These are phyloP conservation scores for Bruguiera parviflora DNA, from an alignment of 345 rosid species.

Conservation along the genomic window DNA sequence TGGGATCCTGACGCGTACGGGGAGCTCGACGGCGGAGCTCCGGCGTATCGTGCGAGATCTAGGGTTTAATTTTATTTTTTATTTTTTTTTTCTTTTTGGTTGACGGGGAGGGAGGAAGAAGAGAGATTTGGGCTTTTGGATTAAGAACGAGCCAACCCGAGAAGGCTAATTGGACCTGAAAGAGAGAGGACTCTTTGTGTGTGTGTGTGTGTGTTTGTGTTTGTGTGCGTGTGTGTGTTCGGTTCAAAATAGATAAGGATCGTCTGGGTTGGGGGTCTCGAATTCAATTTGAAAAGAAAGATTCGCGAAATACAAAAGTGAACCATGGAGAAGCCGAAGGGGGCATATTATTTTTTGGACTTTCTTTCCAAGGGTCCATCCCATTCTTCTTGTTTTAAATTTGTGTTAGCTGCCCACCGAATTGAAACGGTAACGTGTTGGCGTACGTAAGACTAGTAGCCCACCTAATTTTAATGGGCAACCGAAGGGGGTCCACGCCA, in stretches of 20 bases:
- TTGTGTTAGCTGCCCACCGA: constrained; percentile 4
- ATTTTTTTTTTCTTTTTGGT: neutral
- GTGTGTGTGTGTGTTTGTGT: neutral
- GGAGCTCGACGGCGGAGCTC: constrained; percentile 18
- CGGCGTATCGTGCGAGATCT: constrained; percentile 21
- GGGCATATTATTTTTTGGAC: neutral
- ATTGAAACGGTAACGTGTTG: neutral
- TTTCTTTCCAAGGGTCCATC: too few species aligned
- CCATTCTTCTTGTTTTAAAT: too few species aligned
- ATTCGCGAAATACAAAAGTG: neutral
- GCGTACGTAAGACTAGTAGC: too few species aligned
- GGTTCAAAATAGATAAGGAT: neutral
- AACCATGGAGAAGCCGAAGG: too few species aligned
- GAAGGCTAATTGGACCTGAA: constrained; percentile 46
- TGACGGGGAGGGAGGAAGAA: neutral
- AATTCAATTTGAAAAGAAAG: neutral
- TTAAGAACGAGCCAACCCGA: constrained; percentile 32
- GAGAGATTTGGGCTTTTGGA: constrained; percentile 44
- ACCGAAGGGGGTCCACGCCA: too few species aligned
- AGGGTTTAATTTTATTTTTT: constrained; percentile 39
- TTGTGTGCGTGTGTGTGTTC: neutral
- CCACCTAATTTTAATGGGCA: too few species aligned
- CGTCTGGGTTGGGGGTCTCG: neutral
- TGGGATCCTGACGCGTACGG: constrained; percentile 13
- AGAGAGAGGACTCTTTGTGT: neutral